These are phyloP conservation scores for Solanum pennellii DNA, from an alignment of 257 asterid genomes.

Conservation along the genomic window DNA sequence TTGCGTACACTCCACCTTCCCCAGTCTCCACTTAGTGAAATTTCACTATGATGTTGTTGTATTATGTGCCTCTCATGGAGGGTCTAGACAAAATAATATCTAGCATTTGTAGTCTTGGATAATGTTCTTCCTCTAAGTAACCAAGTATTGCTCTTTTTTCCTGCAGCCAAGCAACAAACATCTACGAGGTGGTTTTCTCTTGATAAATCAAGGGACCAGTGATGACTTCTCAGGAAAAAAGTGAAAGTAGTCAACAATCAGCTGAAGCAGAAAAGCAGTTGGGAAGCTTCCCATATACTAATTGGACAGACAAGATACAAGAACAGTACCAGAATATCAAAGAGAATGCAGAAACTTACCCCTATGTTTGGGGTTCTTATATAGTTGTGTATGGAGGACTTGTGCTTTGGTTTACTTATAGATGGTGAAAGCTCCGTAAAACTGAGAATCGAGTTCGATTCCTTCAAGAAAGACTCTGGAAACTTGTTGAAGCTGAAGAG, in stretches of 20 bases:
- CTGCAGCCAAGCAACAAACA: not conserved
- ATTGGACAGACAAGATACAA: slow-evolving; percentile 30
- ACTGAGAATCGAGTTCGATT: slow-evolving; percentile 64
- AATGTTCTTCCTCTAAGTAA: not conserved
- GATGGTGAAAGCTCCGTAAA: slow-evolving; percentile 67
- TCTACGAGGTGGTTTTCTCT: not conserved
- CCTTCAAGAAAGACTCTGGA: slow-evolving; percentile 59
- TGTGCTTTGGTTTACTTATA: slow-evolving; percentile 61
- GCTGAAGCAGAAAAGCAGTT: slow-evolving; percentile 17
- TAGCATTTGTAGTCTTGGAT: not conserved
- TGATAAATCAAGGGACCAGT: not conserved
- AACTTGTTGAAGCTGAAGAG: slow-evolving; percentile 38
- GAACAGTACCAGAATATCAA: slow-evolving; percentile 34
- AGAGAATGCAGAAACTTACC: slow-evolving; percentile 70
- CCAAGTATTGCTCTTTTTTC: not conserved
- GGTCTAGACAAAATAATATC: not conserved
- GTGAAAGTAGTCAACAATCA: slow-evolving; percentile 18
- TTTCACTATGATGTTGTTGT: not conserved
- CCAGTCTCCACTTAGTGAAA: not conserved
- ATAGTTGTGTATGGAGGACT: slow-evolving; percentile 61
- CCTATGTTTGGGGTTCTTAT: slow-evolving; percentile 89
- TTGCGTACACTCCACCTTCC: not conserved
- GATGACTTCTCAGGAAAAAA: slow-evolving; percentile 33
- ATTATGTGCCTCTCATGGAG: not conserved
- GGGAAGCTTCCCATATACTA: slow-evolving; percentile 8